These are phyloP conservation scores for Phytophthora melonis DNA, from an alignment of 352 stramenopile genomes.

Conservation along the genomic window DNA sequence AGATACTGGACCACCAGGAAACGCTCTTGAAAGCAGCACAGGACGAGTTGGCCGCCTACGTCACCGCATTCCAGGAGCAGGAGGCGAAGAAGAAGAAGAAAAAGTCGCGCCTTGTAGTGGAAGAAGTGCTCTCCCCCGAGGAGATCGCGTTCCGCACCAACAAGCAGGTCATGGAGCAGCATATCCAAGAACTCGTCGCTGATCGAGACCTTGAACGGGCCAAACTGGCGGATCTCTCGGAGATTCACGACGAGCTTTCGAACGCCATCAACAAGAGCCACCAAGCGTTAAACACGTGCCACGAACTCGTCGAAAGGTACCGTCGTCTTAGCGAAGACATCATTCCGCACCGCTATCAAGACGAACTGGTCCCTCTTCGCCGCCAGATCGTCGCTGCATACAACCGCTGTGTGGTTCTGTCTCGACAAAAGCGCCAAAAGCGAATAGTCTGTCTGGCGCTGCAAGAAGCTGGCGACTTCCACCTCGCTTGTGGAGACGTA, in stretches of 20 bases:
- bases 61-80: slow-evolving; percentile 62
- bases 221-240: slow-evolving; percentile 36
- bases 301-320: slow-evolving; percentile 59
- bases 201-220: slow-evolving; percentile 34
- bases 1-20: slow-evolving; percentile 58
- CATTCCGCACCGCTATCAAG: not conserved
- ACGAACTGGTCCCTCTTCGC: slow-evolving; percentile 26
- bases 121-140: slow-evolving; percentile 69
- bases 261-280: slow-evolving; percentile 74
- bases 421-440: slow-evolving; percentile 75
- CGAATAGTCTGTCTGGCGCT: slow-evolving; percentile 65
- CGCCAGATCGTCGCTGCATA: slow-evolving; percentile 56
- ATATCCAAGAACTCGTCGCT: slow-evolving; percentile 38
- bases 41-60: slow-evolving; percentile 41
- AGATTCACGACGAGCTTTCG: slow-evolving; percentile 36
- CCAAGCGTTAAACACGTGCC: slow-evolving; percentile 59
- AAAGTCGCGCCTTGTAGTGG: slow-evolving; percentile 78
- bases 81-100: slow-evolving; percentile 89
- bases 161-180: slow-evolving; percentile 51
- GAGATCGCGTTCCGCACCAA: slow-evolving; percentile 64
- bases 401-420: slow-evolving; percentile 59
- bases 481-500: slow-evolving; percentile 55
- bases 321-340: slow-evolving; percentile 21
- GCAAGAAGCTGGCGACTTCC: slow-evolving; percentile 77
- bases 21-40: slow-evolving; percentile 39